These are phyloP conservation scores for Trichoderma sp. DNA, from an alignment of 2,329 filamentous ascomycete species.

Conservation along the genomic window DNA sequence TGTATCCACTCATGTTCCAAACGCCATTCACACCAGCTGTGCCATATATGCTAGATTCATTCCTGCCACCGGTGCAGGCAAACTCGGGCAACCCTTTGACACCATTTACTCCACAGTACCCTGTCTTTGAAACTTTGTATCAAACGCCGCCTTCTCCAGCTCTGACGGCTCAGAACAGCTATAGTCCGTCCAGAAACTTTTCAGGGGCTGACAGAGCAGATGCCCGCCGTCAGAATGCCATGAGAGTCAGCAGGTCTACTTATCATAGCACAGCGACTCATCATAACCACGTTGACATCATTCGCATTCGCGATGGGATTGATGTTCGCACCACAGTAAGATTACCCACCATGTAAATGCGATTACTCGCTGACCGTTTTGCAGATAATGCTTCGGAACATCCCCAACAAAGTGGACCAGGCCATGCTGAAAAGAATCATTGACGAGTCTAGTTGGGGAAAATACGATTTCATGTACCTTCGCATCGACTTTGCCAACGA, in stretches of 20 bases:
- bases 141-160: slow-evolving; percentile 40
- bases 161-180: slow-evolving; percentile 41
- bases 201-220: slow-evolving; percentile 41
- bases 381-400: slow-evolving; percentile 91
- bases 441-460: slow-evolving; percentile 75
- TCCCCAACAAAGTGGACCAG: slow-evolving; percentile 86
- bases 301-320: slow-evolving; percentile 62
- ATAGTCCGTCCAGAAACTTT: slow-evolving; percentile 44
- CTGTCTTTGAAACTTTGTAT: slow-evolving; percentile 36
- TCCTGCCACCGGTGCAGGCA: slow-evolving; percentile 26
- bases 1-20: slow-evolving; percentile 41
- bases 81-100: slow-evolving; percentile 32
- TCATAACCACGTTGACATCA: slow-evolving; percentile 64
- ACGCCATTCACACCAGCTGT: slow-evolving; percentile 34
- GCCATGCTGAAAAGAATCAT: slow-evolving; percentile 76
- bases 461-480: slow-evolving; percentile 94
- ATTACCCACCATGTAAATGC: slow-evolving; percentile 19
- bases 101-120: slow-evolving; percentile 37
- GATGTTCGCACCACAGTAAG: slow-evolving; percentile 76
- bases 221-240: slow-evolving; percentile 52
- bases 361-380: slow-evolving; percentile 22
- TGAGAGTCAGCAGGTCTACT: slow-evolving; percentile 48
- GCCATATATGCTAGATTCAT: slow-evolving; percentile 36
- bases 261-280: slow-evolving; percentile 52
- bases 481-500: slow-evolving; percentile 85